These are phyloP conservation scores for Blepharisma japonicum DNA, from an alignment of 73 alveolate genomes.

Conservation along the genomic window DNA sequence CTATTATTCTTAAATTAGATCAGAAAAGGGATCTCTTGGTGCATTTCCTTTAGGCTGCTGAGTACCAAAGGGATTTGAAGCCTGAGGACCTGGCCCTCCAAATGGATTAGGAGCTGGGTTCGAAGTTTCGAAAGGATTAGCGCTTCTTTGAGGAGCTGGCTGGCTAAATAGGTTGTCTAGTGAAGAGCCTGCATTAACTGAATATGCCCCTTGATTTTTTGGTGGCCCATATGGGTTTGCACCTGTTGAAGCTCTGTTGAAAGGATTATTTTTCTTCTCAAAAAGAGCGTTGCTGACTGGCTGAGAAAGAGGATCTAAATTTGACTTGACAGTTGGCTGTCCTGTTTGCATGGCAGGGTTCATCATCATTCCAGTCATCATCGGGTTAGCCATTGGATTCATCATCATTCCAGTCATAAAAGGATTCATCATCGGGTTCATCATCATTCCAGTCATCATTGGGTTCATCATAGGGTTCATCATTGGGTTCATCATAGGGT, in stretches of 20 bases:
- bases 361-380: constrained; percentile 30
- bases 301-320: neutral
- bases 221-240: neutral
- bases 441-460: constrained; percentile 15
- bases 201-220: neutral
- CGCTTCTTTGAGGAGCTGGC: neutral
- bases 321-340: neutral
- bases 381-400: neutral
- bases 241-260: neutral
- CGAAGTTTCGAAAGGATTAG: neutral
- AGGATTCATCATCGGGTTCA: neutral
- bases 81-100: no score
- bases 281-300: neutral
- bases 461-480: constrained; percentile 13
- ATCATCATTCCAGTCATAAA: neutral
- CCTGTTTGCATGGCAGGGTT: constrained; percentile 1
- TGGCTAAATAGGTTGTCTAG: neutral
- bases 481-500: constrained; percentile 11
- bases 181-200: neutral
- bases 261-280: constrained; percentile 3
- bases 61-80: neutral
- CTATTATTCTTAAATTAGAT: neutral
- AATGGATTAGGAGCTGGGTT: neutral
- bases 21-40: neutral
- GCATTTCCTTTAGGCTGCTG: neutral